These are phyloP conservation scores for Lentinula detonsa DNA, from an alignment of 768 basidiomycete species.

Conservation along the genomic window DNA sequence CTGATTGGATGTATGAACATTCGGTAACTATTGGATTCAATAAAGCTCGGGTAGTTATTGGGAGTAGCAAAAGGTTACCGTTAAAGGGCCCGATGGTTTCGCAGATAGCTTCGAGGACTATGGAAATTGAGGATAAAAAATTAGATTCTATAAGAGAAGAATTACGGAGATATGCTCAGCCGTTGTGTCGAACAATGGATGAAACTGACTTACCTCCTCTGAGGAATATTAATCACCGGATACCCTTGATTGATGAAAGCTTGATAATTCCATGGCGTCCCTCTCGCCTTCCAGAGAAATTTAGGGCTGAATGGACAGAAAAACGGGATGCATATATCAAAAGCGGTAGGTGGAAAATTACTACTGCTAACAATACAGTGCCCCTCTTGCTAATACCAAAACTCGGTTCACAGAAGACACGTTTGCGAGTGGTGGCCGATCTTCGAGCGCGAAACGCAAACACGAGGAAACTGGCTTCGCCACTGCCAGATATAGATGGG, in stretches of 20 bases:
- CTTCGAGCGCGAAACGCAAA: constrained; percentile 30
- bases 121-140: constrained; percentile 4
- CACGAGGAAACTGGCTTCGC: constrained; percentile 26
- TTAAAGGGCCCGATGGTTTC: constrained; percentile 11
- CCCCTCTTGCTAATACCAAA: constrained; percentile 21
- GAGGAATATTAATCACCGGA: constrained; percentile 22
- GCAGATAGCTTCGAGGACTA: neutral
- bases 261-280: constrained; percentile 13
- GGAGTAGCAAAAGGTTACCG: constrained; percentile 8
- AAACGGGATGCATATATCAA: constrained; percentile 17
- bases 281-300: constrained; percentile 17
- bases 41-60: constrained; percentile 12
- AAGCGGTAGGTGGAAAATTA: constrained; percentile 21
- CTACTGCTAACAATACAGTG: neutral
- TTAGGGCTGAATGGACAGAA: constrained; percentile 14
- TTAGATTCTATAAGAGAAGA: constrained; percentile 6
- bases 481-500: constrained; percentile 33
- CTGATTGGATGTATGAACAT: constrained; percentile 27
- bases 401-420: constrained; percentile 11
- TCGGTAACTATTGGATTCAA: constrained; percentile 21
- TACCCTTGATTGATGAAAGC: constrained; percentile 18
- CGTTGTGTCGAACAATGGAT: constrained; percentile 7
- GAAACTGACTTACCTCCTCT: constrained; percentile 16
- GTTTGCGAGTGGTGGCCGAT: constrained; percentile 30
- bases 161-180: constrained; percentile 9